Evolutionary conservation across 768 basidiomycete genomes (phyloP), one percentile per base, ranked within the genome.

Genomic region (Fomitopsis serialis): DNA sequence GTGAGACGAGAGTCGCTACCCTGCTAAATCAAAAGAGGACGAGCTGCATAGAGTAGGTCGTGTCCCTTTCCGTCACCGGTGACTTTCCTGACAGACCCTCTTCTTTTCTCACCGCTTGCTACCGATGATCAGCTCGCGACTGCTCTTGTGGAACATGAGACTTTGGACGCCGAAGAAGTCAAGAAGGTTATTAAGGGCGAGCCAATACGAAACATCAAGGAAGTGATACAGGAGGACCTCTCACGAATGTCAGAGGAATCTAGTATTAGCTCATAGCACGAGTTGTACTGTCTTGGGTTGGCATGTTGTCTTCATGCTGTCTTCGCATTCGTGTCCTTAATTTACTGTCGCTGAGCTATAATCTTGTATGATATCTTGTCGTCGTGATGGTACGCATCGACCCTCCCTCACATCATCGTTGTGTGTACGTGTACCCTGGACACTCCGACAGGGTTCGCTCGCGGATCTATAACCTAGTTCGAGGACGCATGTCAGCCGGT

Each of bases 111-210:
- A 32, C 49, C 10, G n/a, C 42, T 40, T 47, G 42, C n/a, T 48
- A 34, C 43, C 44, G 11, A 17, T 23, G 25, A 23, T 25, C 58
- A 94, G 92, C 82, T 98, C 37, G 95, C 96, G 1, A 79, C 80
- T 51, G 96, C 96, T 10, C 73, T 99, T 54, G 87, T 99, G 12
- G 94, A 98, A 67, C 88, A 96, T 70, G 96, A 99, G 74, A 98
- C 96, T 19, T 74, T 99, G 58, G 85, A 86, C 59, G 75, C 81
- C 37, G 86, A 90, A 10, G 93, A 99, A 69, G 95, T 98, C 17
- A 74, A 78, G 63, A 85, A 80, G 70, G 92, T 95, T 23, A 80
- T 98, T 66, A 84, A 77, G 54, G 94, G 94, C 36, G 85, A 96
- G 67, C 75, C 79, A 49, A 88, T 92, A 69, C 82, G 86, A 53